Base-by-base conservation (phyloP, 306 rosid species). In the Trifolium fragiferum region DNA sequence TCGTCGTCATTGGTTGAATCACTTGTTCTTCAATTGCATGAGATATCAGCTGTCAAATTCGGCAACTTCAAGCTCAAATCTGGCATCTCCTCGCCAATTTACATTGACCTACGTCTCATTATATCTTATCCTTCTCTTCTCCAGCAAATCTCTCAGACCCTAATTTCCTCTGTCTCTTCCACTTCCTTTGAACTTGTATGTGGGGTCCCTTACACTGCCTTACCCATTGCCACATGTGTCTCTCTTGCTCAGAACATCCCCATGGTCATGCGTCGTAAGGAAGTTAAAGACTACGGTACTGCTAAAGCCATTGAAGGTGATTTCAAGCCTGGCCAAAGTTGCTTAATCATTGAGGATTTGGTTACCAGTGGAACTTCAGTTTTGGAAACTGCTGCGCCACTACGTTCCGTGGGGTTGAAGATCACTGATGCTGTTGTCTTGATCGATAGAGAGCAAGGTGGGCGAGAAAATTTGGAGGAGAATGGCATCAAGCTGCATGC, bases 181-280 rank as follows among this genome's bases (percentile, higher is more conserved):
- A 72, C 96, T 35, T 55, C 77, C 14, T 87, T 77, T 77, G 94
- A 89, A 72, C 78, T 91, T 32, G 84, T 93, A 19, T 89, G 98
- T 11, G 97, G 98, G 33, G 97, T 93, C 46, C 97, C 98, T 25
- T 91, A 91, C 84, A 91, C 96, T 6, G 97, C 96, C 46, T 89
- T 93, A 68, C 97, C 97, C 44, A 93, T 93, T 44, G 97, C 98
- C 37, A 93, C 98, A 21, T 86, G 85, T 63, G 84, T 91, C 81
- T 86, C 90, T 20, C 76, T 89, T 19, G 37, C 79, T 44, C 77
- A 77, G 44, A 70, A 79, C 78, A 74, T 88, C 67, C 94, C 96
- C 21, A 91, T 93, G 98, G 87, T 93, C 71, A 93, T 91, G 97
- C 94, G 94, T 64, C 91, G 91, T 74, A 93, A 93, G 85, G 98